Evolutionary conservation across 2,329 filamentous ascomycete genomes (phyloP).

Genomic region (Cladosporium sp.): DNA sequence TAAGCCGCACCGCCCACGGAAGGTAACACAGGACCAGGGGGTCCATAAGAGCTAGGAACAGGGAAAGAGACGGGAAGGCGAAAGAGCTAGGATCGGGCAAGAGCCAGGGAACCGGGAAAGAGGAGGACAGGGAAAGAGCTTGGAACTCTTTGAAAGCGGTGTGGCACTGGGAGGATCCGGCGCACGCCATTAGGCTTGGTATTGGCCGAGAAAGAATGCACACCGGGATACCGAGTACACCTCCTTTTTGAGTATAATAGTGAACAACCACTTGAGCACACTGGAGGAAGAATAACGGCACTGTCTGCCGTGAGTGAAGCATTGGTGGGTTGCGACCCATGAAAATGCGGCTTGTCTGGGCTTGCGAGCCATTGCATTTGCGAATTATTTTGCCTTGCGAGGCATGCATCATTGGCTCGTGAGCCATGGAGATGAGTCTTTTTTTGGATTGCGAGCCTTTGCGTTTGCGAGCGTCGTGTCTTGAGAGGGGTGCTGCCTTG

Average conservation of each 20-base stretch:
- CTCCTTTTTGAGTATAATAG: neutral
- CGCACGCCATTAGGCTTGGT: neutral
- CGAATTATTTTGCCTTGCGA: neutral
- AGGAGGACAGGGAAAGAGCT: constrained; percentile 1
- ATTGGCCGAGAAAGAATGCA: neutral
- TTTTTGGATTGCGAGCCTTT: neutral
- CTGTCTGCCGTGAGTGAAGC: neutral
- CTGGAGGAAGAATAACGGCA: neutral
- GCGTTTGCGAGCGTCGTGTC: neutral
- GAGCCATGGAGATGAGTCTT: neutral
- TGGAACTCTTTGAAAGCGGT: neutral
- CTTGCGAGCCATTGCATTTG: neutral
- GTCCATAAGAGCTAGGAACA: neutral
- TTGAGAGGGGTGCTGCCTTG: neutral
- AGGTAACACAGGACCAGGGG: neutral
- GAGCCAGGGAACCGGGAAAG: neutral
- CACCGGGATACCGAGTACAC: constrained; percentile 6
- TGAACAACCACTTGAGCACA: neutral
- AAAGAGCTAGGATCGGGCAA: neutral
- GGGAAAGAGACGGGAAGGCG: neutral
- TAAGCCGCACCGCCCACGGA: neutral
- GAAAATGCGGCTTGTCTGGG: neutral
- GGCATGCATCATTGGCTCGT: neutral
- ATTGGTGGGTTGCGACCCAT: neutral
- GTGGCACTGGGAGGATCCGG: constrained; percentile 1